Base-by-base conservation (phyloP, 2,329 filamentous ascomycete species). In the Hypoxylon sp. region DNA sequence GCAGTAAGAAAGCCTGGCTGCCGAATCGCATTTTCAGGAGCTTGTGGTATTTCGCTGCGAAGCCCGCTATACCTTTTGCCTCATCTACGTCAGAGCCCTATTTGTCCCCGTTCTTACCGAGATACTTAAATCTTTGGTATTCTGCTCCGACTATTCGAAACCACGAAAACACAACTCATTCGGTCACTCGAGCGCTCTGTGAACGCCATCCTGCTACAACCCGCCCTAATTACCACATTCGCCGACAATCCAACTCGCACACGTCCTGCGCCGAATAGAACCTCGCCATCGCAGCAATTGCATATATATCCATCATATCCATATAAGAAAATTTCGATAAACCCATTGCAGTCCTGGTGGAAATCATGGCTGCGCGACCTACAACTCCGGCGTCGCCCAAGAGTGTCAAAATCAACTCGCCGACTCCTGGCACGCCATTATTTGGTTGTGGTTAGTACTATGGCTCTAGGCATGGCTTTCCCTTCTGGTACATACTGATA, bases 391-490 rank as follows among this genome's bases (percentile, higher is more conserved):
- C 75, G 53, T 77, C 75, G 40, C 74, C 75, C 28, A 87, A 87
- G 75, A 84, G 84, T 75, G 81, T 82, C 71, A 87, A 86, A 77
- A 80, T 90, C 76, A 90, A 89, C 74, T 81, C 83, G 8, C 84
- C 87, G 3, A 80, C 82, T 11, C 83, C 85, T 12, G 88, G 88
- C 16, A 83, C 82, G 56, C 87, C 88, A 45, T 79, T 88, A 71
- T 90, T 86, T 72, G 88, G 88, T 63, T 90, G 88, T 77, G 87
- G 88, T 90, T 80, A 73, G 87, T 77, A 46, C n/a, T 51, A 20
- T 24, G 36, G 16, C 32, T 36, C 28, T 38, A 36, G n/a, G 11
- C 2, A 7, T 40, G 18, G 12, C 11, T n/a, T 20, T 14, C 24
- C 45, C 9, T 30, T 57, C 62, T 50, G 42, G 16, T 30, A 50